Evolutionary conservation across 108 stramenopile genomes (phyloP).

Genomic region (Nannochloropsis granulata): DNA sequence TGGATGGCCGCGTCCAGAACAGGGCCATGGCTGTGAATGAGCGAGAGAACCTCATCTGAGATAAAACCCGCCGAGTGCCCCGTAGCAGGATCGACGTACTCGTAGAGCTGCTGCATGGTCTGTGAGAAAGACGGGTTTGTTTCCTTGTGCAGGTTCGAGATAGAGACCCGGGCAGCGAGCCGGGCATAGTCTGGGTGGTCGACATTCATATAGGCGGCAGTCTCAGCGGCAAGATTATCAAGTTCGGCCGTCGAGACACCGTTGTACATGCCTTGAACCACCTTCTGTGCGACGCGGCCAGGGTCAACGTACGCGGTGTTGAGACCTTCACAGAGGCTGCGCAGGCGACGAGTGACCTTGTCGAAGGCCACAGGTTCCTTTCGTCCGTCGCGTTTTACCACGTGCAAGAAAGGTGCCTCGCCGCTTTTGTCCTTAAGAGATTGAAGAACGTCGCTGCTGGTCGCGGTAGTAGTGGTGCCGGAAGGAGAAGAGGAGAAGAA

Average conservation of each 20-base stretch:
- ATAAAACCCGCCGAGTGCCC: conserved; percentile 71
- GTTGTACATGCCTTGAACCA: conserved; percentile 89
- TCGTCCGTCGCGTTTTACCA: conserved; percentile 84
- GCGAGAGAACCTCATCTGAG: conserved; percentile 6
- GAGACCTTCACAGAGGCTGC: conserved; percentile 89
- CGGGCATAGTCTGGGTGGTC: conserved; percentile 95
- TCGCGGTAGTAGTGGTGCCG: too few species aligned
- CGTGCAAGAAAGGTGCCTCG: conserved; percentile 51
- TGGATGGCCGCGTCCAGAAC: conserved; percentile 16
- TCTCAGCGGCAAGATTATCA: conserved; percentile 97
- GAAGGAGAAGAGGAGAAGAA: too few species aligned
- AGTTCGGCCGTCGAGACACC: conserved; percentile 92
- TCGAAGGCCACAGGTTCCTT: conserved; percentile 88
- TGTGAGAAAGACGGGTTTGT: conserved; percentile 79
- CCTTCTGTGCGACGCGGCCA: conserved; percentile 69
- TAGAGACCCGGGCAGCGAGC: conserved; percentile 92
- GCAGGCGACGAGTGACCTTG: conserved; percentile 91
- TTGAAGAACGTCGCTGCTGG: too few species aligned
- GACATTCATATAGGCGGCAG: conserved; percentile 92
- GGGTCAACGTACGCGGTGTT: conserved; percentile 46
- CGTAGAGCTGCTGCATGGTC: conserved; percentile 53
- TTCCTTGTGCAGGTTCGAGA: conserved; percentile 93
- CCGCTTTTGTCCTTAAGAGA: background rate
- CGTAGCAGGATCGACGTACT: conserved; percentile 71
- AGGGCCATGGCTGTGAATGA: background rate